Evolutionary conservation across 1,139 yeast genomes (phyloP), one percentile per base, ranked within the genome.

Genomic region (Wickerhamomyces sp.): DNA sequence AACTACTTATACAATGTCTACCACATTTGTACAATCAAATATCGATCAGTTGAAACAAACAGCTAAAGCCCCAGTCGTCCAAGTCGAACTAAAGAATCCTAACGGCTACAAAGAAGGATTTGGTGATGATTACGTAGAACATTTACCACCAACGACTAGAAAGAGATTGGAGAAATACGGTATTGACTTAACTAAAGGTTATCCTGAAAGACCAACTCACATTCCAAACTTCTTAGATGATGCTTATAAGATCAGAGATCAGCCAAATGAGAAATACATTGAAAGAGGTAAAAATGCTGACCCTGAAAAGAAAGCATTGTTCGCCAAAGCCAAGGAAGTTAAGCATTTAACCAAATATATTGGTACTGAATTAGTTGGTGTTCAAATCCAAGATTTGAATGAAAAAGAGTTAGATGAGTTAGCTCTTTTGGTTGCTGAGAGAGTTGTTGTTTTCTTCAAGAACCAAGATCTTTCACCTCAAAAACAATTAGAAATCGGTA

Each of bases 331-430:
- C 17, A 65, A 58, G 41, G 72, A 72, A 50, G 77, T 74, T 16
- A 64, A 49, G 31, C 47, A 74, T 43, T 60, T 73, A 47, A 71
- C 78, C 35, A 70, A 68, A 40, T 67, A 70, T 43, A 59, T 74
- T 42, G 81, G 81, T 43, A 74, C 79, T 20, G 80, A 75, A 52
- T 65, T 77, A 52, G 70, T 72, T 38, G 80, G 79, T 3, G 57
- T 76, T 38, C 81, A 76, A 55, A 60, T 76, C 38, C 55, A 59
- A n/a, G 76, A 74, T 25, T 64, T 76, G 48, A 65, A 55, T 42
- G 74, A 74, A 47, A 54, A 74, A 49, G 81, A 75, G 48, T 68
- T 65, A 47, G 81, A 74, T 51, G 82, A 72, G 48, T 58, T 74
- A 52, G 45, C 45, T n/a, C 53, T 71, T 25, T 56, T 74, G 37